These are phyloP conservation scores for Suillus ampliporus DNA, from an alignment of 768 basidiomycete genomes.

Conservation along the genomic window DNA sequence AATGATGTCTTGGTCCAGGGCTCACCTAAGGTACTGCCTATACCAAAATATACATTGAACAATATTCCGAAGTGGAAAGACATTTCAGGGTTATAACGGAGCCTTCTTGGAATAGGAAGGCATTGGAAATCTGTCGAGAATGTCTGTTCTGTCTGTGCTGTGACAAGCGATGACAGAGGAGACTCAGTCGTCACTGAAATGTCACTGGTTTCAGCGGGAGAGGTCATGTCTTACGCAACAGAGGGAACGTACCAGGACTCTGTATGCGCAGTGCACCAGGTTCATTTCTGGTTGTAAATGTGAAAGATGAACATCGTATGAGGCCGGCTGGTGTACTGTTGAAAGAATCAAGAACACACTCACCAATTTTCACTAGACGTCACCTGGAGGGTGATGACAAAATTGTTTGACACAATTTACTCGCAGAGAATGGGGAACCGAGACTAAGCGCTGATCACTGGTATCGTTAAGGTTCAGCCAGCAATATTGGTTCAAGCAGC, in stretches of 20 bases:
- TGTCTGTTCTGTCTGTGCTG: neutral
- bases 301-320: too few relatives aligned
- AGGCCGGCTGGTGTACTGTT: too few relatives aligned
- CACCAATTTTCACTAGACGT: too few relatives aligned
- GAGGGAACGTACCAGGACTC: neutral
- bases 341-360: too few relatives aligned
- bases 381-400: too few relatives aligned
- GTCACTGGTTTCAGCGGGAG: neutral
- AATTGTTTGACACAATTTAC: too few relatives aligned
- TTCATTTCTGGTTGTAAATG: too few relatives aligned
- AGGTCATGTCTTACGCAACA: neutral
- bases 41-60: slow-evolving; percentile 51
- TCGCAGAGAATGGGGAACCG: too few relatives aligned
- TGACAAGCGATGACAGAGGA: neutral
- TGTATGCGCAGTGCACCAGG: too few relatives aligned
- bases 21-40: slow-evolving; percentile 53
- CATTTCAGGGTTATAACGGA: slow-evolving; percentile 46
- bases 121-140: slow-evolving; percentile 45
- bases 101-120: slow-evolving; percentile 49
- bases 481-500: too few relatives aligned
- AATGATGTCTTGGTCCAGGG: slow-evolving; percentile 7
- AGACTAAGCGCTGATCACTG: too few relatives aligned
- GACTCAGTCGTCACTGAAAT: neutral
- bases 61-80: slow-evolving; percentile 43
- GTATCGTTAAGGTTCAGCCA: too few relatives aligned